These are phyloP conservation scores for Neocucurbitaria cava DNA, from an alignment of 2,329 filamentous ascomycete genomes.

Conservation along the genomic window DNA sequence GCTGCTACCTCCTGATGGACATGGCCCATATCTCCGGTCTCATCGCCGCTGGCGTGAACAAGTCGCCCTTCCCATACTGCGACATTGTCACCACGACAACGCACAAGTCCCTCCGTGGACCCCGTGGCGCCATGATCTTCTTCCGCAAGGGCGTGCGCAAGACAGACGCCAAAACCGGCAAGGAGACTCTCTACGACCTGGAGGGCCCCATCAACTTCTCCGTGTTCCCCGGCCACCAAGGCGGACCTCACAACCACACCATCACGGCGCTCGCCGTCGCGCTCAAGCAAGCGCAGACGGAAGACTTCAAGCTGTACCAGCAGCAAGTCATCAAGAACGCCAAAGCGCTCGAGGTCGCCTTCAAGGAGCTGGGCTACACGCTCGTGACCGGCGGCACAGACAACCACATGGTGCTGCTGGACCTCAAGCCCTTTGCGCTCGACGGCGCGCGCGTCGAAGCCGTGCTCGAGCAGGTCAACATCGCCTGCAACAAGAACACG, in stretches of 20 bases:
- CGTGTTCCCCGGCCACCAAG: constrained; percentile 97
- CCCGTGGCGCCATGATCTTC: constrained; percentile 97
- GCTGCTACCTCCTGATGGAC: constrained; percentile 91
- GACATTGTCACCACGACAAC: constrained; percentile 98
- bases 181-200: constrained; percentile 86
- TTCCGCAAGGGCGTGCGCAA: constrained; percentile 90
- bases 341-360: constrained; percentile 81
- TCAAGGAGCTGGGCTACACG: constrained; percentile 73
- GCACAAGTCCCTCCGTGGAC: constrained; percentile 95
- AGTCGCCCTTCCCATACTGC: constrained; percentile 85
- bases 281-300: constrained; percentile 87
- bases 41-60: constrained; percentile 88
- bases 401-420: constrained; percentile 93
- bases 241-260: constrained; percentile 98
- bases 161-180: constrained; percentile 83
- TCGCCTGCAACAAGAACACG: constrained; percentile 99
- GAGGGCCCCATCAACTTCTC: constrained; percentile 94
- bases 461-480: constrained; percentile 88
- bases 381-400: constrained; percentile 95
- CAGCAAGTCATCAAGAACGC: constrained; percentile 88
- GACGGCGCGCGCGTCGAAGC: constrained; percentile 91
- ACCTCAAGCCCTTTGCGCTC: constrained; percentile 86
- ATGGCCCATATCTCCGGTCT: constrained; percentile 98
- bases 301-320: constrained; percentile 94
- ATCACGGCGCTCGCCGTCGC: constrained; percentile 95